phyloP scores from a whole-genome alignment of 345 rosid genomes.

The Luvunga scandens region DNA sequence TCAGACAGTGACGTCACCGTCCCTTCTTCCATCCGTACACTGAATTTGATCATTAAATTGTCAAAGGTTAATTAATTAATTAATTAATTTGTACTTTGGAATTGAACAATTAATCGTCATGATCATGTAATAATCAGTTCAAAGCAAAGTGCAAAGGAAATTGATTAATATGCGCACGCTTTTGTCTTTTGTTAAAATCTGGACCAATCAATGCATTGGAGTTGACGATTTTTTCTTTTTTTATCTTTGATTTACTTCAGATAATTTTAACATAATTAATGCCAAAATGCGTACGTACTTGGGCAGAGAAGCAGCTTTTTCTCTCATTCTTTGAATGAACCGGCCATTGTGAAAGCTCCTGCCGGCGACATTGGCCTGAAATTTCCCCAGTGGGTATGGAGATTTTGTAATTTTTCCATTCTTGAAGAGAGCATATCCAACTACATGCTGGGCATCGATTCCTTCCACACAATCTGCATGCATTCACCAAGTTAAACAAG shows the following conservation, averaged over 20 bases:
- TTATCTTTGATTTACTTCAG: too few species aligned
- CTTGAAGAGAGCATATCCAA: not conserved
- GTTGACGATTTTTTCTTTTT: too few species aligned
- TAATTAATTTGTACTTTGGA: not conserved
- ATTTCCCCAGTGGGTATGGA: not conserved
- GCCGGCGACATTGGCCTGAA: conserved; percentile 18
- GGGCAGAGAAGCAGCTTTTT: conserved; percentile 46
- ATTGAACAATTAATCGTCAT: not conserved
- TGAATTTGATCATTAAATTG: not conserved
- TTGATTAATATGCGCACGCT: too few species aligned
- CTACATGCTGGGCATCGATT: not conserved
- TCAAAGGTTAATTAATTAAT: too few species aligned
- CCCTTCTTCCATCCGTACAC: conserved; percentile 3
- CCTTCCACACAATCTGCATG: not conserved
- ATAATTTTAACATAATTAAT: too few species aligned
- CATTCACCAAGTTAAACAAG: not conserved
- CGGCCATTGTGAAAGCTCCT: conserved; percentile 55
- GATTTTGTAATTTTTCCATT: not conserved
- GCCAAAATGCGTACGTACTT: conserved; percentile 20
- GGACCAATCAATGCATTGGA: not conserved
- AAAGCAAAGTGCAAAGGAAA: not conserved
- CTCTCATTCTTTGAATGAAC: conserved; percentile 49
- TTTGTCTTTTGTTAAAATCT: too few species aligned
- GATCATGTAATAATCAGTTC: not conserved
- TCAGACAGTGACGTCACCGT: not conserved